Evolutionary conservation across 1,284 basidiomycete species (phyloP), one percentile per base, ranked within the genome.

Genomic region (Bjerkandera adusta): DNA sequence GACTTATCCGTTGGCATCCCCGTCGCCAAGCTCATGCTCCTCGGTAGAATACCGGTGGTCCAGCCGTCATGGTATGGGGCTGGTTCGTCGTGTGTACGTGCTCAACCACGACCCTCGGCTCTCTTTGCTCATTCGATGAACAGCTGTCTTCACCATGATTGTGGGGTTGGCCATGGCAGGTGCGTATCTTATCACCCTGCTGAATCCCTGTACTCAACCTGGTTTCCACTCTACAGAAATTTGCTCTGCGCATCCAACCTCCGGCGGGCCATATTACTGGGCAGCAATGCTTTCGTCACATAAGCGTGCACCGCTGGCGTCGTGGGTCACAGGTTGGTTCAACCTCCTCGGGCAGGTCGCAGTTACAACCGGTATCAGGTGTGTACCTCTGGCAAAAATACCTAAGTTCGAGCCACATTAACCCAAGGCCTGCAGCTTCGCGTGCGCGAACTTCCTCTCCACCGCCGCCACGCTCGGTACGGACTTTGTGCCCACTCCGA

Each of bases 191-290:
- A n/a, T 18, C 16, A 32, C 24, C n/a, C n/a, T n/a, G n/a, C n/a
- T 22, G 21, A 26, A 7, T 41, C 2, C 12, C 25, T 18, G 5
- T 5, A 16, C 21, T 12, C 29, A n/a, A n/a, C n/a, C n/a, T n/a
- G n/a, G 29, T 15, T 10, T 15, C 10, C 10, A 7, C 29, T 29
- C 13, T 34, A 1, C 33, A 82, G 81, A 84, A 64, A 71, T 85
- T 35, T 85, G 82, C 68, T 83, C 81, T 56, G 81, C 85, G 1
- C 83, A 86, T 60, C 85, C 85, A 3, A 86, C 85, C 1, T 81
- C 78, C 40, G 85, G 85, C 4, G 86, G 86, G 0, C 84, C 84
- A 0, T 86, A 87, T 56, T 86, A 80, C 61, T 87, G 84, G 85
- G 79, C 83, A 15, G 83, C 84, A 1, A 85, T 85, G 80, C 64